Evolutionary conservation across 768 basidiomycete species (phyloP).

Genomic region (Mycena albidolilacea): DNA sequence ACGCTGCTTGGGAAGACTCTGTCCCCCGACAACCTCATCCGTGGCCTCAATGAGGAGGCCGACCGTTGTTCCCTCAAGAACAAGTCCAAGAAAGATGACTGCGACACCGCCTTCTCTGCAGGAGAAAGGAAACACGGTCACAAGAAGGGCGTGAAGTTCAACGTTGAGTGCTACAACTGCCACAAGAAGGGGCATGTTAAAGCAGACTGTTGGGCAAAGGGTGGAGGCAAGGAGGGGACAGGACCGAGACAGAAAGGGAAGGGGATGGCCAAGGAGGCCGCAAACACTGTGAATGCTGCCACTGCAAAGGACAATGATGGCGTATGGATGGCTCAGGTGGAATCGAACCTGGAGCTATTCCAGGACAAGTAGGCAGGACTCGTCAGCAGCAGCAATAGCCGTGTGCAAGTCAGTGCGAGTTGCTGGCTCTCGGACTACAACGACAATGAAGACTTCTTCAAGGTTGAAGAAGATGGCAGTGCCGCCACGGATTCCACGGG

Average conservation of each 20-base stretch:
- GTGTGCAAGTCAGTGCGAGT: neutral
- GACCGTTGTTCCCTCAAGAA: no score
- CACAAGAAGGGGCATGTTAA: slow-evolving; percentile 40
- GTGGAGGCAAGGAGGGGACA: slow-evolving; percentile 42
- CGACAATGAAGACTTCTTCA: slow-evolving; percentile 17
- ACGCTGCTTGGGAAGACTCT: slow-evolving; percentile 31
- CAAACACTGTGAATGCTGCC: slow-evolving; percentile 14
- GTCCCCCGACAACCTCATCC: slow-evolving; percentile 40
- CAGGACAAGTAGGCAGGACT: neutral
- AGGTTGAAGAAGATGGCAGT: neutral
- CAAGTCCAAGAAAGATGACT: slow-evolving; percentile 27
- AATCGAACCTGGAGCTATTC: slow-evolving; percentile 14
- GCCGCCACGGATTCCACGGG: neutral
- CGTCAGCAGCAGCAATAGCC: neutral
- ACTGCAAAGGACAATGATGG: slow-evolving; percentile 15
- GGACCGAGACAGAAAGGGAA: slow-evolving; percentile 29
- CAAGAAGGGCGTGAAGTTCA: slow-evolving; percentile 8
- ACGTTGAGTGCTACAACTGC: slow-evolving; percentile 43
- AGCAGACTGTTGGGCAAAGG: slow-evolving; percentile 18
- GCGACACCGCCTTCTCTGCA: slow-evolving; percentile 26
- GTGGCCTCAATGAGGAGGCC: slow-evolving; percentile 26
- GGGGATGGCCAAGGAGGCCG: slow-evolving; percentile 19
- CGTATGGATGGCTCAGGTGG: slow-evolving; percentile 36
- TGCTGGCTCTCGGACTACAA: slow-evolving; percentile 19
- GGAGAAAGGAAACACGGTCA: slow-evolving; percentile 9